Evolutionary conservation across 192 early-diverging fungal genomes (phyloP), one percentile per base, ranked within the genome.

Genomic region (Mortierella antarctica): DNA sequence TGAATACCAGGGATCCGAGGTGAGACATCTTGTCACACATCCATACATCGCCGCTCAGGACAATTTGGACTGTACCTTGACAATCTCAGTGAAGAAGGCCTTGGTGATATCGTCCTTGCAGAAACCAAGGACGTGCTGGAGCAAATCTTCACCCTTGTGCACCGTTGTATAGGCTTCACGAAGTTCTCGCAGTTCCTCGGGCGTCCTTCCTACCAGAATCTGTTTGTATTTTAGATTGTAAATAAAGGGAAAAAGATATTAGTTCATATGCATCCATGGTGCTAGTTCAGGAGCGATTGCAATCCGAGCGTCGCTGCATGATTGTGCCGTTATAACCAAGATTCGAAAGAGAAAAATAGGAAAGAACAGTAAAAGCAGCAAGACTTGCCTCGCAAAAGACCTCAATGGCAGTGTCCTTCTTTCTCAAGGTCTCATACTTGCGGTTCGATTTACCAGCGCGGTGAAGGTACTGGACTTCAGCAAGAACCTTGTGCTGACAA

Each of bases 331-430:
- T 31, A 3, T 3, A 31, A 59, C 31, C 39, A 15, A 41, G 14
- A 58, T n/a, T 40, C 10, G 17, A 57, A 51, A 49, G 31, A 48
- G 49, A 21, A 57, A 50, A 69, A 45, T 55, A 54, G 21, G 49
- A 59, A 60, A 50, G 13, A 48, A 44, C 48, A 3, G 53, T 21
- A 56, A 48, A 47, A 40, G 48, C 39, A 23, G n/a, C 15, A 23
- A 15, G 14, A 65, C 56, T 67, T 72, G 60, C 77, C 77, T 80
- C 70, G 44, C 77, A 80, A 56, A 80, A 68, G n/a, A 80, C 77
- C 8, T 80, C 69, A 23, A 72, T 18, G 31, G 70, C 63, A 46
- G 70, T 63, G 46, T 80, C 70, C 56, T 72, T 80, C 70, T 80
- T 80, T 50, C 77, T 59, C 46, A 80, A 42, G 46, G 70, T 18